Base-by-base conservation (phyloP, 2,329 filamentous ascomycete genomes). In the Fusarium dlaminii region DNA sequence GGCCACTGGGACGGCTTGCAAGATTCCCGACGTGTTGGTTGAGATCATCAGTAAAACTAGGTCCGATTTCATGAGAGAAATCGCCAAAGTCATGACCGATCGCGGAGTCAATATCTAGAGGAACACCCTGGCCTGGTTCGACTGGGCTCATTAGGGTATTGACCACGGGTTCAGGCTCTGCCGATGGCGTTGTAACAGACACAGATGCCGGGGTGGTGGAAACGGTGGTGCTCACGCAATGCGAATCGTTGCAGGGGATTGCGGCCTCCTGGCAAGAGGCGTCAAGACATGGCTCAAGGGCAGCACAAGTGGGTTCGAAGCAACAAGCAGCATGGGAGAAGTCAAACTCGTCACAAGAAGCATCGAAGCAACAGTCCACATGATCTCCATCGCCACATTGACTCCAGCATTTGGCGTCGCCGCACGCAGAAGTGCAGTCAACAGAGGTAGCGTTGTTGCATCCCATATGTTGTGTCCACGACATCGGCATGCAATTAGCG, bases 201-300 rank as follows among this genome's bases (percentile, higher is more conserved):
- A 77, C 73, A 14, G 81, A 78, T 27, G 71, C 70, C 13, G 77
- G 77, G 29, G 77, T 78, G 34, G 69, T 70, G n/a, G 76, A 75
- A 32, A 73, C 69, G 20, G 78, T 74, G 39, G 80, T 77, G 30
- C 69, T 74, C 34, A 80, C 68, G 66, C 83, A 85, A 64, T 79
- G 76, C 20, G 71, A 75, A 60, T 84, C 80, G 24, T 77, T 82
- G 68, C 84, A 85, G n/a, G 79, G 78, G 27, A 77, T 74, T 20
- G 78, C 77, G 30, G 83, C 81, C 34, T 76, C 76, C 32, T 70
- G 71, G 18, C 77, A 79, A 20, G 68, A 56, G 52, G 72, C 79
- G 73, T 84, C 82, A 59, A 84, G 75, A 62, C 85, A 86, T 37
- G 83, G 75, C 39, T 83, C 81, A 22, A 81, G 78, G 14, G 78